Conservation (phyloP, 148 eudicot species). For the Vaccinium macrocarpon region DNA sequence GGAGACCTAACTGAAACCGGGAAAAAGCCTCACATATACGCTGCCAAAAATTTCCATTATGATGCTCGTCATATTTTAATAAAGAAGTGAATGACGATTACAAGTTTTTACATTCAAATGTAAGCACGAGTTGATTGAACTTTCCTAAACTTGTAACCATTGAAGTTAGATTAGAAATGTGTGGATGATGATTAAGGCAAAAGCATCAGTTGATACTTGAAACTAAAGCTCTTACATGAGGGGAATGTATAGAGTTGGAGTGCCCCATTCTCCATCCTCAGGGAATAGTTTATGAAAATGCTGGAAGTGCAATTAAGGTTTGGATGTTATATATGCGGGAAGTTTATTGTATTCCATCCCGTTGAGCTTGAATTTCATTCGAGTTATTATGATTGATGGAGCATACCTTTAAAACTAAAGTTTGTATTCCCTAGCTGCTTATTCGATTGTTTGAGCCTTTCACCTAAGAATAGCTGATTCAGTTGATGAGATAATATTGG, state of each 20-base stretch:
- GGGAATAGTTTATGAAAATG: neutral
- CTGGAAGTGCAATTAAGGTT: conserved; percentile 10
- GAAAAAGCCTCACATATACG: neutral
- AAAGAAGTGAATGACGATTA: neutral
- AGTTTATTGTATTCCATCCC: neutral
- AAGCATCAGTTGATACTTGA: neutral
- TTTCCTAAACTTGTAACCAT: neutral
- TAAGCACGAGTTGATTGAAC: neutral
- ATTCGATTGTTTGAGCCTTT: neutral
- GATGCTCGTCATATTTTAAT: neutral
- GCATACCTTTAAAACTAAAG: neutral
- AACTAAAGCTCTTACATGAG: neutral
- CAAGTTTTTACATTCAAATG: neutral
- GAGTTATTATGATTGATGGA: conserved; percentile 3
- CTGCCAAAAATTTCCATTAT: neutral
- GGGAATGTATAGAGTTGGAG: neutral
- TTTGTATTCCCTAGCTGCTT: neutral
- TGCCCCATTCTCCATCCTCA: neutral
- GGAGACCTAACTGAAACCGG: neutral
- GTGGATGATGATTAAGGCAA: neutral
- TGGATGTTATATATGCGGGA: neutral
- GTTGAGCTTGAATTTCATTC: neutral
- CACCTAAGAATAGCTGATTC: neutral
- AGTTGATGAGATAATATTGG: neutral
- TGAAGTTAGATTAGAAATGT: neutral